Percentiles rank a stretch among this genome's conserved stretches.
Conservation (phyloP, 2,329 filamentous ascomycete genomes). For the Tricladium varicosporioides region DNA sequence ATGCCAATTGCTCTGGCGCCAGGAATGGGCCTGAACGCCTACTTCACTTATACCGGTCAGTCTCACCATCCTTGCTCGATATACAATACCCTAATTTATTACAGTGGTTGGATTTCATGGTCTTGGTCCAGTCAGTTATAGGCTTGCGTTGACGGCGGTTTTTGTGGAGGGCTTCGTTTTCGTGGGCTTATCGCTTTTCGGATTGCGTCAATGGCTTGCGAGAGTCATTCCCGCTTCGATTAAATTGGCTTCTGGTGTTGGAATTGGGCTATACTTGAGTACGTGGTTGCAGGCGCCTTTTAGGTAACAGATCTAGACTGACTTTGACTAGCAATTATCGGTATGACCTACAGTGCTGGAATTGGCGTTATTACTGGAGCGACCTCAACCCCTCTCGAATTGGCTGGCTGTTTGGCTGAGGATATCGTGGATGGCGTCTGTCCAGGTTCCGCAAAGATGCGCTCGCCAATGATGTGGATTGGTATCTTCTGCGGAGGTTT, state of each 20-base stretch:
- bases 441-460: slow-evolving; percentile 67
- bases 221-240: slow-evolving; percentile 77
- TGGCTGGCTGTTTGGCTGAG: slow-evolving; percentile 53
- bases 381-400: slow-evolving; percentile 62
- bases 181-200: slow-evolving; percentile 71
- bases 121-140: slow-evolving; percentile 67
- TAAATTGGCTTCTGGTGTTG: slow-evolving; percentile 82
- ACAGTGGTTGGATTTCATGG: slow-evolving; percentile 72
- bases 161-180: slow-evolving; percentile 87
- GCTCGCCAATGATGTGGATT: slow-evolving; percentile 78
- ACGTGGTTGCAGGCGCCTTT: background rate
- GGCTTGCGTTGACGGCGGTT: slow-evolving; percentile 75
- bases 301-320: background rate
- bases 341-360: slow-evolving; percentile 74
- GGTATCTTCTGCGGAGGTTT: slow-evolving; percentile 83
- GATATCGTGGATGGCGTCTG: slow-evolving; percentile 51
- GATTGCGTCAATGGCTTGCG: slow-evolving; percentile 83
- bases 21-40: slow-evolving; percentile 79
- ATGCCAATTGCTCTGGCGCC: slow-evolving; percentile 66
- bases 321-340: slow-evolving; percentile 52
- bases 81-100: no score
- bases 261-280: slow-evolving; percentile 70
- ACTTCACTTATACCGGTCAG: slow-evolving; percentile 63
- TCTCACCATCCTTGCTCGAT: no score
- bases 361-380: slow-evolving; percentile 73